Evolutionary conservation across 495 filamentous ascomycete genomes (phyloP).

Genomic region (Immersiella caudata): DNA sequence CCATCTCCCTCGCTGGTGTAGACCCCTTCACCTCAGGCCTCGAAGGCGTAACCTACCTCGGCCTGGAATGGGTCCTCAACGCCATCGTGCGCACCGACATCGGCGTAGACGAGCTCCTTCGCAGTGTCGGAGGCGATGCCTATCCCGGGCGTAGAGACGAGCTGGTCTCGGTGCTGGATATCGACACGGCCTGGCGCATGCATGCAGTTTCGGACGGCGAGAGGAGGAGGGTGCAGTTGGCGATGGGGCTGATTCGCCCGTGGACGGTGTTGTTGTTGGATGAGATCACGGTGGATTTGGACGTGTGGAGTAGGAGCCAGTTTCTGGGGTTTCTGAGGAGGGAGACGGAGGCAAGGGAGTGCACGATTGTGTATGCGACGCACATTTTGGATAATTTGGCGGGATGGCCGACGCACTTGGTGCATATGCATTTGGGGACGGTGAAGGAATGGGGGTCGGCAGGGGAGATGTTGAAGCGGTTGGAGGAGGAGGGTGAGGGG

Average conservation of each 20-base stretch:
- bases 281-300: slow-evolving; percentile 96
- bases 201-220: slow-evolving; percentile 93
- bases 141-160: slow-evolving; percentile 83
- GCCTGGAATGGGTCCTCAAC: slow-evolving; percentile 98
- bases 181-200: slow-evolving; percentile 92
- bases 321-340: slow-evolving; percentile 86
- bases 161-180: slow-evolving; percentile 82
- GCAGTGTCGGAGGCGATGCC: slow-evolving; percentile 81
- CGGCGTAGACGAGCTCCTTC: slow-evolving; percentile 80
- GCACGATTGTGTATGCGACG: slow-evolving; percentile 96
- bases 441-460: slow-evolving; percentile 83
- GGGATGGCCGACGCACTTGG: slow-evolving; percentile 91
- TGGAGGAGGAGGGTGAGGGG: slow-evolving; percentile 38
- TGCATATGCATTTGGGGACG: slow-evolving; percentile 87
- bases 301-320: slow-evolving; percentile 77
- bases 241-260: slow-evolving; percentile 93
- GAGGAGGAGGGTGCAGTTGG: slow-evolving; percentile 85
- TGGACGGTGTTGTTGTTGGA: slow-evolving; percentile 91
- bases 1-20: slow-evolving; percentile 73
- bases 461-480: slow-evolving; percentile 48
- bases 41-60: slow-evolving; percentile 94
- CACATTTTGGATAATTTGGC: slow-evolving; percentile 94
- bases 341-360: slow-evolving; percentile 79
- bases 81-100: slow-evolving; percentile 94
- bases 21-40: slow-evolving; percentile 89